Evolutionary conservation across 148 eudicot species (phyloP).

Genomic region (Fagopyrum homotropicum): DNA sequence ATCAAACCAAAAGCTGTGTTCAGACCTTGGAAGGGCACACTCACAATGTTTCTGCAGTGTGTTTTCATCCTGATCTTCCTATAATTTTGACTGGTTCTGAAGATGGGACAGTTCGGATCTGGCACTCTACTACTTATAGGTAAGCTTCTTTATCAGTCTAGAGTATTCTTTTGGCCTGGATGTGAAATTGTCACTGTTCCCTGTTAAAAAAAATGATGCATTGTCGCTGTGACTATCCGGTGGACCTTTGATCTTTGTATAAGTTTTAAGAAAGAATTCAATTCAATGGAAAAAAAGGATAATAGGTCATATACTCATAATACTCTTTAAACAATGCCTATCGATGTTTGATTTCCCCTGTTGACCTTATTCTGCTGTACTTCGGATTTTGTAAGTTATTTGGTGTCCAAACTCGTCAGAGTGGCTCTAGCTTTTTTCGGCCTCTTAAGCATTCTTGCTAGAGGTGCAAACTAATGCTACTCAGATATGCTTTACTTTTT

Average conservation of each 20-base stretch:
- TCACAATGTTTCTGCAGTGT: slow-evolving; percentile 64
- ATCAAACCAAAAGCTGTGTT: slow-evolving; percentile 58
- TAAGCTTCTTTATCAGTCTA: slow-evolving; percentile 16
- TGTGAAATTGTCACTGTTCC: background rate
- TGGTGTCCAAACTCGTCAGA: background rate
- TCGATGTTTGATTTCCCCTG: background rate
- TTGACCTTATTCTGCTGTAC: background rate
- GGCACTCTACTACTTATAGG: slow-evolving; percentile 73
- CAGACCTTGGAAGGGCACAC: slow-evolving; percentile 80
- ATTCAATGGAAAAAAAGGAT: background rate
- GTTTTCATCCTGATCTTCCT: slow-evolving; percentile 71
- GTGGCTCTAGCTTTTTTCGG: background rate
- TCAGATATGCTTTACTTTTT: background rate
- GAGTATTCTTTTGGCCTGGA: background rate
- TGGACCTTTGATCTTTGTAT: background rate
- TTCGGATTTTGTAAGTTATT: background rate
- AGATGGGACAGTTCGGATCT: slow-evolving; percentile 61
- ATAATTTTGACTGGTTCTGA: slow-evolving; percentile 73
- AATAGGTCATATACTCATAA: background rate
- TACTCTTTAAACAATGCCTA: background rate
- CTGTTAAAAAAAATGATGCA: background rate
- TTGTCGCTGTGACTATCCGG: background rate
- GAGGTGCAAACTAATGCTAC: background rate
- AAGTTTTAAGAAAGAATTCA: background rate
- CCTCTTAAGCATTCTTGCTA: background rate